Conservation (phyloP, 257 asterid genomes). For the Vinca minor region DNA sequence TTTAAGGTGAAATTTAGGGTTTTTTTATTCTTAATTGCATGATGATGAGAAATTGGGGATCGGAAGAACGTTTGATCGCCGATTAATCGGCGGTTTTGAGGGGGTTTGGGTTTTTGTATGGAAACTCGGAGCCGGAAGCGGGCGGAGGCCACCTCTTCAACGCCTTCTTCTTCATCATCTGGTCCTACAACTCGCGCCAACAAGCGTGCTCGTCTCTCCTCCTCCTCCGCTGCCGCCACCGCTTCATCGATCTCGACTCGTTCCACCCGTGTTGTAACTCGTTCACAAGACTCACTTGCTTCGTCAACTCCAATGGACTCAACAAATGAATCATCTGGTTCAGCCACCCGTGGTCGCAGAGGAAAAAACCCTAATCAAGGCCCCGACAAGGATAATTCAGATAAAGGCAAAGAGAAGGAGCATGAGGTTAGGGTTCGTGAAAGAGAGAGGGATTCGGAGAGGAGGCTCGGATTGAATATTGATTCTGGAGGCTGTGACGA, state of each 20-base stretch:
- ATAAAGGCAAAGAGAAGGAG: conserved; percentile 81
- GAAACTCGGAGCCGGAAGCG: conserved; percentile 99
- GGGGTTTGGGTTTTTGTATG: conserved; percentile 81
- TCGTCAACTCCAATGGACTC: conserved; percentile 63
- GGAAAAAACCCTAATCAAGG: conserved; percentile 61
- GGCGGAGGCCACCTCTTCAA: conserved; percentile 99
- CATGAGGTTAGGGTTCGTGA: conserved; percentile 46
- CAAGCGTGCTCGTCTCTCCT: conserved; percentile 71
- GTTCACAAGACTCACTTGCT: conserved; percentile 30
- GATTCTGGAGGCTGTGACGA: conserved; percentile 63
- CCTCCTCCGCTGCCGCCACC: conserved; percentile 16
- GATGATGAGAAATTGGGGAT: conserved; percentile 41
- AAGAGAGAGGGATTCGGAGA: conserved; percentile 59
- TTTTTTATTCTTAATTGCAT: conserved; percentile 22
- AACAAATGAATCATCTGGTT: conserved; percentile 61
- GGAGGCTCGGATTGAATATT: conserved; percentile 63
- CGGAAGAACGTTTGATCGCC: conserved; percentile 59
- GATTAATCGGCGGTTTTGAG: conserved; percentile 84
- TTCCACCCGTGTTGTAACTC: conserved; percentile 46
- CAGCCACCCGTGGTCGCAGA: conserved; percentile 73
- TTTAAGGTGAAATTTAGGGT: conserved; percentile 31
- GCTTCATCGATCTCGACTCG: conserved; percentile 53
- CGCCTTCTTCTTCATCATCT: conserved; percentile 61
- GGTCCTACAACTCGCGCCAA: conserved; percentile 79
- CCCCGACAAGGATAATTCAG: conserved; percentile 50